Evolutionary conservation across 1,284 basidiomycete genomes (phyloP), one percentile per base, ranked within the genome.

Genomic region (Pascua sp.): DNA sequence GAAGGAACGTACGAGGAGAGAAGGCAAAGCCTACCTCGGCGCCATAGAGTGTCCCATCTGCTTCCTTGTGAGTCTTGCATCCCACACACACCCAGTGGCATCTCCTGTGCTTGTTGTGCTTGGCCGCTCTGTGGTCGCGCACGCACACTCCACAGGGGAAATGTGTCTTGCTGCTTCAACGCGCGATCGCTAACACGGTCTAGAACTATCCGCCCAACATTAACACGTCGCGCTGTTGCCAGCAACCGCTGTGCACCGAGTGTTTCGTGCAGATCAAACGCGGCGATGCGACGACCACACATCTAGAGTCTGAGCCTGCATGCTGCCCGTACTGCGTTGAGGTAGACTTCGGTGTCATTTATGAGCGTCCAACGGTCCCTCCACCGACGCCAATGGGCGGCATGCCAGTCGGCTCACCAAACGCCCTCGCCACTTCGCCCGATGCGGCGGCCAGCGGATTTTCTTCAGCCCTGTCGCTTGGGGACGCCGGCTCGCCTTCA

Each of bases 251-350:
- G 68, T 99, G 95, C 76, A 97, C 95, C 39, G 95, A 99, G 78
- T 99, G 95, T 75, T 98, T 99, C 72, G 93, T 98, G 15, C 94
- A 98, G 79, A 98, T 98, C 80, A 98, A 98, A 80, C 88, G 95
- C 53, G 85, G 84, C 49, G 96, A 98, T 67, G 92, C 95, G 5
- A 94, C 91, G 0, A 82, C 90, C 5, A 95, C 91, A 0, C 92
- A 96, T 76, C 81, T 95, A 50, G 89, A 80, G 61, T 92, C 91
- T 13, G 95, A 98, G 69, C 90, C 94, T 0, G 91, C 94, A 5
- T 88, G 90, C 8, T 98, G 95, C 75, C 95, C 95, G 2, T 98
- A 91, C 75, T 98, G 95, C 71, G 91, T 98, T 46, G 92, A 96
- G 76, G 86, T 92, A 47, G 91, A 97, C 76, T 98, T 98, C 77